Percentiles rank a stretch among this genome's conserved stretches.
These are phyloP conservation scores for Trypanosoma cruzi DNA, from an alignment of 208 protist genomes.

Conservation along the genomic window DNA sequence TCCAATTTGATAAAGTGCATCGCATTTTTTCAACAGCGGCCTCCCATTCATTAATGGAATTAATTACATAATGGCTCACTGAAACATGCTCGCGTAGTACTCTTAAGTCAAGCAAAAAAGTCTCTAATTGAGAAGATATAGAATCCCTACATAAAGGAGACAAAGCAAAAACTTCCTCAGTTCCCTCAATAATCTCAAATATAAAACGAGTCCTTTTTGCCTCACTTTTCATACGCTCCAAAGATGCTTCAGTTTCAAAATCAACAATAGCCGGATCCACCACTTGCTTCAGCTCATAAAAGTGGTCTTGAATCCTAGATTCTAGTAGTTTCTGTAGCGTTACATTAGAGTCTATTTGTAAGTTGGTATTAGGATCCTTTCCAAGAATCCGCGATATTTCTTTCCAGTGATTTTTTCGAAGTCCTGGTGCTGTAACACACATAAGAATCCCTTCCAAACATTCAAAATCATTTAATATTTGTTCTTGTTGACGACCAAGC, in stretches of 20 bases:
- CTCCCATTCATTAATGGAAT: conserved; percentile 75
- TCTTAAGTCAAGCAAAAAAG: conserved; percentile 54
- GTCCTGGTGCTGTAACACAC: conserved; percentile 71
- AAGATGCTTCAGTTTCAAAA: conserved; percentile 67
- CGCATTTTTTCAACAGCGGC: conserved; percentile 59
- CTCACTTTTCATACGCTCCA: conserved; percentile 89
- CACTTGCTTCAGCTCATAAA: conserved; percentile 60
- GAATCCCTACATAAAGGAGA: conserved; percentile 33
- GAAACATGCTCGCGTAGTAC: conserved; percentile 47
- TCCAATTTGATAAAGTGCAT: conserved; percentile 53
- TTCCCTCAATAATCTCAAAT: conserved; percentile 29
- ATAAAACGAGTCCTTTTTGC: conserved; percentile 80
- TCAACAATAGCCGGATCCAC: conserved; percentile 71
- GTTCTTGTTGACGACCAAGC: conserved; percentile 83
- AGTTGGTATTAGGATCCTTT: conserved; percentile 42
- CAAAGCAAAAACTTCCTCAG: conserved; percentile 25
- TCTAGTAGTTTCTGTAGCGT: conserved; percentile 69
- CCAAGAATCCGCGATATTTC: conserved; percentile 76
- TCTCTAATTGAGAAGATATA: conserved; percentile 46
- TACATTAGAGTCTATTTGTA: conserved; percentile 52
- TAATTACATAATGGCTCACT: conserved; percentile 58
- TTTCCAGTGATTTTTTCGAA: conserved; percentile 90
- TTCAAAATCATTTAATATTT: conserved; percentile 79
- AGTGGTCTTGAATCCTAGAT: conserved; percentile 56
- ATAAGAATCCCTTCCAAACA: conserved; percentile 62